Evolutionary conservation across 1,284 basidiomycete species (phyloP), one percentile per base, ranked within the genome.

Genomic region (Exobasidium cylindrosporum): DNA sequence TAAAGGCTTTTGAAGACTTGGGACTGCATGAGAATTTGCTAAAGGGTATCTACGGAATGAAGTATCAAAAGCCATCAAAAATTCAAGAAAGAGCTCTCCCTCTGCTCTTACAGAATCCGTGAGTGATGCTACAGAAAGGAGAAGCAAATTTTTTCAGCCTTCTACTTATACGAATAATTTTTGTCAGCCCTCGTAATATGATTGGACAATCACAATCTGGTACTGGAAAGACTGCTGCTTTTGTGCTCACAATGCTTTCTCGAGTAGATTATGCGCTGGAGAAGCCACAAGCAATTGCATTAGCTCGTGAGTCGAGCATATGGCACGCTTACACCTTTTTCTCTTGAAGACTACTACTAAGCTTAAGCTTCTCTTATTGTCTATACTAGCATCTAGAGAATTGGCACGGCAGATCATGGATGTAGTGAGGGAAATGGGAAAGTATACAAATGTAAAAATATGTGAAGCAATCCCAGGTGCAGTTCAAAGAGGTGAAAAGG

Each of bases 161-260:
- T 31, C 54, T 40, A 10, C 7, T 40, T 4, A 21, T 28, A 1
- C 1, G 29, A 63, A 49, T 45, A 47, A 53, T 61, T 10, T 40
- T 47, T 3, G 32, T 3, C 40, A 96, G 93, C 21, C 90, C 94
- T 5, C 89, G 88, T 62, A 98, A 98, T 82, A 95, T 98, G 88
- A 98, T 98, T 81, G 96, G 93, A 10, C 96, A 99, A 83, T 97
- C 93, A 54, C 96, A 99, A 80, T 98, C 96, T 26, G 96, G 96
- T 46, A 99, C 96, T 6, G 96, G 96, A 61, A 99, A 99, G 84
- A 98, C 96, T 2, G 96, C 96, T 4, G 96, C 96, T 1, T 99
- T 99, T 80, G 91, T 94, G 13, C 85, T 99, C 59, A 94, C 94
- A 29, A 98, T 99, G 94, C 86, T 98, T 24, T 93, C 89, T 77